Conservation (phyloP, 306 rosid genomes). For the Prunus mongolica region DNA sequence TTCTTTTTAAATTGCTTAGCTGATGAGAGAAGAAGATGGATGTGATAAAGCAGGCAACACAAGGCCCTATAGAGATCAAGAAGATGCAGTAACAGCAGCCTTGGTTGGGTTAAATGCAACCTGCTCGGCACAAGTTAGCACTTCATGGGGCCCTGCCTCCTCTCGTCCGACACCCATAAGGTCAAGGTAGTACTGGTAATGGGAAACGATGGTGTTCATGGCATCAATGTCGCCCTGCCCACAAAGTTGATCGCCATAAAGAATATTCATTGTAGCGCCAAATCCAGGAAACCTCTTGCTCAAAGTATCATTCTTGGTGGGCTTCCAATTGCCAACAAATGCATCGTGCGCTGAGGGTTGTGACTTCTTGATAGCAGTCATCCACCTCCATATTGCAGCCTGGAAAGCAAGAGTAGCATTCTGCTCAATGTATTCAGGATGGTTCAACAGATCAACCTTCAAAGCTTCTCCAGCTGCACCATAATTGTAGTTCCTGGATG, state of each 20-base stretch:
- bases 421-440: slow-evolving; percentile 94
- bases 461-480: slow-evolving; percentile 73
- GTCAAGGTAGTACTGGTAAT: slow-evolving; percentile 72
- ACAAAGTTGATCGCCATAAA: slow-evolving; percentile 72
- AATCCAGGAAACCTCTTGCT: slow-evolving; percentile 75
- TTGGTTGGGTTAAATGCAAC: slow-evolving; percentile 63
- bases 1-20: neutral
- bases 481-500: slow-evolving; percentile 82
- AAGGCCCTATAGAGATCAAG: slow-evolving; percentile 35
- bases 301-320: slow-evolving; percentile 80
- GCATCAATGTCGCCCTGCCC: slow-evolving; percentile 75
- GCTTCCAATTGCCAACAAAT: slow-evolving; percentile 93
- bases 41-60: slow-evolving; percentile 27
- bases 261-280: slow-evolving; percentile 89
- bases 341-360: slow-evolving; percentile 87
- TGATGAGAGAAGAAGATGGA: neutral
- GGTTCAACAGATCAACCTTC: slow-evolving; percentile 63
- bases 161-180: slow-evolving; percentile 78
- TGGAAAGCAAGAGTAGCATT: slow-evolving; percentile 93
- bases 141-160: slow-evolving; percentile 58
- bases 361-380: slow-evolving; percentile 62
- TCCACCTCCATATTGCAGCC: slow-evolving; percentile 92
- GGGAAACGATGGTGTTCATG: slow-evolving; percentile 80
- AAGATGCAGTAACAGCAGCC: slow-evolving; percentile 33
- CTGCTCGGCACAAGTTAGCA: slow-evolving; percentile 74